Evolutionary conservation across 352 stramenopile genomes (phyloP), one percentile per base, ranked within the genome.

Genomic region (Poterioochromonas sp.): DNA sequence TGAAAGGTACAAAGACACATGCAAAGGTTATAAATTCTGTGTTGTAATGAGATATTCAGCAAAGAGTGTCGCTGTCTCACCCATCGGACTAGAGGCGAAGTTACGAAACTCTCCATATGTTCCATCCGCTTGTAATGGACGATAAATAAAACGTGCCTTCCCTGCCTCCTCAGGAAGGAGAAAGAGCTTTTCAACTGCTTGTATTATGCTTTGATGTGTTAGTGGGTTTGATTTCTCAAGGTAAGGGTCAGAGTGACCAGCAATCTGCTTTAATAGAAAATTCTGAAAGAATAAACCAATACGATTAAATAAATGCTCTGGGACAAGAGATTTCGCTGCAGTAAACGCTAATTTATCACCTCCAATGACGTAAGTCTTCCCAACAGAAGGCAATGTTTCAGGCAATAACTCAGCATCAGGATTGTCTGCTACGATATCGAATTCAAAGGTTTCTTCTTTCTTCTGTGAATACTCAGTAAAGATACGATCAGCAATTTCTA

Each of bases 221-320:
- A 18, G 8, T 8, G 22, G 60, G 26, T 69, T 69, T 8, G 60
- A 69, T 8, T 8, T 26, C 29, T 8, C 32, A 8, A 69, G 26
- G 8, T 22, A 22, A 8, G 5, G 8, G 8, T 41, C 60, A 22
- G 32, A 41, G 15, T 18, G 22, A 8, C 60, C 60, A 18, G 60
- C 60, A 18, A 69, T 26, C 15, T 8, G 29, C 60, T 69, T 69
- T 41, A 69, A 41, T 18, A 69, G 8, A 22, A 22, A 22, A 8
- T 8, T 41, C 60, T 69, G 60, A 69, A 69, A 69, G 60, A 69
- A 69, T 8, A 69, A 18, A 18, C 60, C 60, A 35, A 8, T 18
- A 18, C 22, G 5, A 22, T 41, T 35, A 22, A 69, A 69, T 22
- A 41, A 22, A 15, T 8, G 15, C 8, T 69, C 35, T 18, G 60